A percentile compares a stretch with the other conserved stretches of the same genome.
Evolutionary conservation across 495 filamentous ascomycete species (phyloP).

Genomic region (Viridothelium virens): DNA sequence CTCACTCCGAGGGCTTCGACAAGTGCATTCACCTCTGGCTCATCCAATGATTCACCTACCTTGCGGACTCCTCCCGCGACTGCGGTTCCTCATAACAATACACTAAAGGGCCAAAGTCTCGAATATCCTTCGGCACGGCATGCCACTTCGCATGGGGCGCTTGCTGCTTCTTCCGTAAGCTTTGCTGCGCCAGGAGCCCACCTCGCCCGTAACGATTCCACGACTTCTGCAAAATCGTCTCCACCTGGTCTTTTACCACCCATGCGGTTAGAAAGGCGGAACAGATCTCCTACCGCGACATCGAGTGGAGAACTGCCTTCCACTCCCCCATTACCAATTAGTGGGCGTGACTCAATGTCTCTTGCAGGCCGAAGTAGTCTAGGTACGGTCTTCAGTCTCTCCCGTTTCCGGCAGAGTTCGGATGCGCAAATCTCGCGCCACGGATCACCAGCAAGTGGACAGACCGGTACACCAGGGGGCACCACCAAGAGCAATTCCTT

Average conservation of each 20-base stretch:
- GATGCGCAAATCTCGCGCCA: constrained; percentile 57
- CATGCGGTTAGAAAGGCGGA: constrained; percentile 48
- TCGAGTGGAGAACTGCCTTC: constrained; percentile 55
- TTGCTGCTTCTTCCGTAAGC: constrained; percentile 37
- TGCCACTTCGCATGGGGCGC: constrained; percentile 49
- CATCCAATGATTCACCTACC: constrained; percentile 27
- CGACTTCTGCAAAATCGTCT: constrained; percentile 66
- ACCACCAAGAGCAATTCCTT: constrained; percentile 67
- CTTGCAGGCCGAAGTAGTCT: constrained; percentile 82
- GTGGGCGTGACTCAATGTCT: constrained; percentile 68
- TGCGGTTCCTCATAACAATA: constrained; percentile 30
- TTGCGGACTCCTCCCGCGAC: constrained; percentile 30
- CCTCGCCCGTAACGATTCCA: constrained; percentile 54
- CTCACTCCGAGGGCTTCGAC: constrained; percentile 5
- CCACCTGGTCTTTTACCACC: constrained; percentile 45
- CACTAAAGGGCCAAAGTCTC: constrained; percentile 22
- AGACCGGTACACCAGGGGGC: constrained; percentile 54
- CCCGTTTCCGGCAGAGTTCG: constrained; percentile 68
- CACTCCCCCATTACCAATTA: constrained; percentile 52
- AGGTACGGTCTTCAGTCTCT: constrained; percentile 72
- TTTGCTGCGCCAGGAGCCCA: constrained; percentile 35
- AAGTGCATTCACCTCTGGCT: constrained; percentile 25
- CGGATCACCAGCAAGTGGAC: constrained; percentile 47
- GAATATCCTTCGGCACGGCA: constrained; percentile 44
- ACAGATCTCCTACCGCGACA: constrained; percentile 83